Evolutionary conservation across 2,329 filamentous ascomycete species (phyloP).

Genomic region (Cladosporium halotolerans): DNA sequence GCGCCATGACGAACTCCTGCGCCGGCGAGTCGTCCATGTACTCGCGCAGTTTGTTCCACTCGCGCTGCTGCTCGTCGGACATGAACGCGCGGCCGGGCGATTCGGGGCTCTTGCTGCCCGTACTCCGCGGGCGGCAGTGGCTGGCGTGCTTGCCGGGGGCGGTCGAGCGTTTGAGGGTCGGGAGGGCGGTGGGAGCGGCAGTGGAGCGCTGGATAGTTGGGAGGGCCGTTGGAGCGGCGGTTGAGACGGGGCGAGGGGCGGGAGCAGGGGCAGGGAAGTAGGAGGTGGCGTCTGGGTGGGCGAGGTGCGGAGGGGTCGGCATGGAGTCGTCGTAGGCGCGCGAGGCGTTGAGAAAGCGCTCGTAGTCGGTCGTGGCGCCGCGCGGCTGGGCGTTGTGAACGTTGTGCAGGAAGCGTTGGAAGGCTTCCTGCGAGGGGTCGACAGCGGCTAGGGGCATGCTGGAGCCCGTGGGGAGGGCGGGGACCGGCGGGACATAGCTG

Average conservation of each 20-base stretch:
- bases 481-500: background rate
- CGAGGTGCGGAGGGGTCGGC: background rate
- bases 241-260: background rate
- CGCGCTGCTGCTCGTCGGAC: background rate
- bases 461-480: background rate
- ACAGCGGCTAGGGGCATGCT: background rate
- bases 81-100: background rate
- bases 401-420: conserved; percentile 9
- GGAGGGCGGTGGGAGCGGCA: background rate
- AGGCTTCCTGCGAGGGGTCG: background rate
- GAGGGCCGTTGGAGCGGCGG: background rate
- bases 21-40: background rate
- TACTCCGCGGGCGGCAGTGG: background rate
- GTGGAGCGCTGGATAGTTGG: background rate
- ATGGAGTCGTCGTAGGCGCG: conserved; percentile 8
- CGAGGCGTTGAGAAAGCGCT: conserved; percentile 7
- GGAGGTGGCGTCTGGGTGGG: background rate
- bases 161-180: background rate
- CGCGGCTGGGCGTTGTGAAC: background rate
- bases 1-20: background rate
- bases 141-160: background rate
- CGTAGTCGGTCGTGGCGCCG: background rate
- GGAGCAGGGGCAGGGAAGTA: background rate
- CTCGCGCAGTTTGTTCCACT: conserved; percentile 5
- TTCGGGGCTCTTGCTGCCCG: background rate